Percentiles rank a stretch among this genome's conserved stretches.
These are phyloP conservation scores for Suillus clintonianus DNA, from an alignment of 768 basidiomycete species.

Conservation along the genomic window DNA sequence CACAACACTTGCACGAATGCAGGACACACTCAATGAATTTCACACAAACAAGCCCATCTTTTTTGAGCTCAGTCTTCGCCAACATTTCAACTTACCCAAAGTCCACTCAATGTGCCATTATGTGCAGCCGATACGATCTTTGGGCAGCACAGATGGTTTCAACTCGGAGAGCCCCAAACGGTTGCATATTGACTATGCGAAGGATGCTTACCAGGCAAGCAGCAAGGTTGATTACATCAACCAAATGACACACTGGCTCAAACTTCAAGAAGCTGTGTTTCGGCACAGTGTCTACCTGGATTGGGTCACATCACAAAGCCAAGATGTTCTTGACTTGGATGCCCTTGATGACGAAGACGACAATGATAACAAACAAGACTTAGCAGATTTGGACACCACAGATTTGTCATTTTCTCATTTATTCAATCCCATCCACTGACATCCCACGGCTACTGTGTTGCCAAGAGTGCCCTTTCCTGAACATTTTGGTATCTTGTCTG, in stretches of 20 bases:
- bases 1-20: constrained; percentile 24
- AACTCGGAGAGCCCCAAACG: constrained; percentile 39
- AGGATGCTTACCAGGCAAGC: constrained; percentile 10
- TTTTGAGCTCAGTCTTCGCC: constrained; percentile 19
- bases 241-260: constrained; percentile 44
- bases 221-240: constrained; percentile 29
- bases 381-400: too few relatives aligned
- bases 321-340: too few relatives aligned
- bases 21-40: constrained; percentile 25
- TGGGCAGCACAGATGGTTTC: constrained; percentile 34
- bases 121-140: constrained; percentile 19
- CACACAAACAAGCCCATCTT: constrained; percentile 34
- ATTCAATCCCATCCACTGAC: too few relatives aligned
- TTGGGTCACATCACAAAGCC: constrained; percentile 13
- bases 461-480: neutral
- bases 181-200: constrained; percentile 41
- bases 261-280: constrained; percentile 34
- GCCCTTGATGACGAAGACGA: too few relatives aligned
- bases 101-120: constrained; percentile 35
- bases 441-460: too few relatives aligned
- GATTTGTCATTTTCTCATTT: too few relatives aligned
- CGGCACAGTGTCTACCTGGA: constrained; percentile 27
- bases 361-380: too few relatives aligned
- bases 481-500: neutral
- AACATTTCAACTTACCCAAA: constrained; percentile 41